Evolutionary conservation across 116 monocot species (phyloP).

Genomic region (Zostera marina): DNA sequence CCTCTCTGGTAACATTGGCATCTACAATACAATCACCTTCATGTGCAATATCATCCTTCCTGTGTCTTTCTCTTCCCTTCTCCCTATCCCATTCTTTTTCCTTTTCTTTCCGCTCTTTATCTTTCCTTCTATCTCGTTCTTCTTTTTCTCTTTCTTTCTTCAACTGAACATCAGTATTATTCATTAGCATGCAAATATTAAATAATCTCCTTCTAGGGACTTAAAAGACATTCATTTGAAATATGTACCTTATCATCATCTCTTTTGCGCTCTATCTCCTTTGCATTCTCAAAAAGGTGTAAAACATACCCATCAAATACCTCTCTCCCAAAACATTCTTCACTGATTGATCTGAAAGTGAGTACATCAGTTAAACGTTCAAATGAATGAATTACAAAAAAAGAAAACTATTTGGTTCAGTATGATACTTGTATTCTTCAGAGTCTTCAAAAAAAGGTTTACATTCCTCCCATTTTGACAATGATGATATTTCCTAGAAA

Average conservation of each 20-base stretch:
- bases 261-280: conserved; percentile 80
- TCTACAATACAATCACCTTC: conserved; percentile 35
- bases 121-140: conserved; percentile 9
- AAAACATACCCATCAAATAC: conserved; percentile 69
- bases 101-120: conserved; percentile 7
- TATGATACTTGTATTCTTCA: conserved; percentile 62
- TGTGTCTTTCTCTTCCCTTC: conserved; percentile 41
- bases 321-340: conserved; percentile 50
- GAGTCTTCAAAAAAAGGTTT: conserved; percentile 74
- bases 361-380: no score
- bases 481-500: conserved; percentile 63
- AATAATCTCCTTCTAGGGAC: not conserved
- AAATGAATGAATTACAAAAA: not conserved
- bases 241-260: conserved; percentile 86
- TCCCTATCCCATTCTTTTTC: conserved; percentile 44
- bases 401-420: conserved; percentile 1
- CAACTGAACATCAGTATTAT: conserved; percentile 21
- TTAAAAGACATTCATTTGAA: not conserved
- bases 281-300: conserved; percentile 74
- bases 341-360: conserved; percentile 52
- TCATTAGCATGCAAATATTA: not conserved
- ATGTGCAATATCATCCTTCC: conserved; percentile 38
- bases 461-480: conserved; percentile 83
- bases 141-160: conserved; percentile 15
- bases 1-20: conserved; percentile 30